phyloP scores from a whole-genome alignment of 768 basidiomycete genomes.

The Agaricus blazei region DNA sequence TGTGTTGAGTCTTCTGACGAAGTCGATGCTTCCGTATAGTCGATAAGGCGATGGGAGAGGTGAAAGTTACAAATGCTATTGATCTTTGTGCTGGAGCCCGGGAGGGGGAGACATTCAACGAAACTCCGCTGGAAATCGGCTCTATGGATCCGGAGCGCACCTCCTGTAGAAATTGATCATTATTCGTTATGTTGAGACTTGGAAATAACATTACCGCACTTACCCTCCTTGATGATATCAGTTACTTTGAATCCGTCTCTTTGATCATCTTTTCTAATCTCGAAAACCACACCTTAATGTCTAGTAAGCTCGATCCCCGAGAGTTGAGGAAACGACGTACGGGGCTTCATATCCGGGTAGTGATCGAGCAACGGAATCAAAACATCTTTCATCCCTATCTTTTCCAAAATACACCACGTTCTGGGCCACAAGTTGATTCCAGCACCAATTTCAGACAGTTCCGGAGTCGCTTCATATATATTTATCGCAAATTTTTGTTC shows the following conservation, averaged over 20 bases:
- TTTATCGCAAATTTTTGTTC: conserved; percentile 24
- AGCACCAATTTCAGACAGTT: conserved; percentile 38
- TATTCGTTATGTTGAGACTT: too few species aligned
- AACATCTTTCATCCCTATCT: conserved; percentile 8
- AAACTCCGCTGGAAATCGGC: conserved; percentile 55
- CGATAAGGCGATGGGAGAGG: conserved; percentile 44
- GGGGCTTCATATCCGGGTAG: conserved; percentile 9
- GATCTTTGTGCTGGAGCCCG: not conserved
- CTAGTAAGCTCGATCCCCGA: not conserved
- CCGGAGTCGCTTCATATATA: conserved; percentile 35
- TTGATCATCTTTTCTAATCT: conserved; percentile 28
- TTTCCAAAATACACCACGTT: conserved; percentile 11
- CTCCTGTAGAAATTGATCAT: not conserved
- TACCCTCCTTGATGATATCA: conserved; percentile 8
- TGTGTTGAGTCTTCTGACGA: not conserved
- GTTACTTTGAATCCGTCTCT: conserved; percentile 5
- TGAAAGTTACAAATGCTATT: conserved; percentile 29
- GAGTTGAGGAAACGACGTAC: not conserved
- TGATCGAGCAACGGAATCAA: conserved; percentile 11
- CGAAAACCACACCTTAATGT: conserved; percentile 17
- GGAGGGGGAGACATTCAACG: conserved; percentile 34
- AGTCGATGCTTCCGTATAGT: not conserved
- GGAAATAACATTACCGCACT: not conserved
- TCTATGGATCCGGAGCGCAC: conserved; percentile 36
- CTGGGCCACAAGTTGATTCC: conserved; percentile 34